Percentiles rank a stretch among this genome's conserved stretches.
These are phyloP conservation scores for Neoboletus brunneissimus DNA, from an alignment of 768 basidiomycete genomes.

Conservation along the genomic window DNA sequence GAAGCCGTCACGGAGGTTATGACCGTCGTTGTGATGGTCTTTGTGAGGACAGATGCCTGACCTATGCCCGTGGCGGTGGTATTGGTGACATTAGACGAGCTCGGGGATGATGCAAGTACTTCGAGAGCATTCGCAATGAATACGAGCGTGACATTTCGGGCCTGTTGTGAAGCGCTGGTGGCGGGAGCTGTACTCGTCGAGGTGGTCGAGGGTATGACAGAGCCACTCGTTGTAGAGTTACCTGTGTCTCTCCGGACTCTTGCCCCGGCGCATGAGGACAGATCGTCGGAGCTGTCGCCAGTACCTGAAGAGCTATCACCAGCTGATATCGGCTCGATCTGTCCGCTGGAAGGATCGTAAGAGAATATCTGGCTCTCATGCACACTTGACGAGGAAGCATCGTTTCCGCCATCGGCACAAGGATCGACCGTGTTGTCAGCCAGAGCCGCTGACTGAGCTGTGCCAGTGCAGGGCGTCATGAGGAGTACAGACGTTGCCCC, in stretches of 20 bases:
- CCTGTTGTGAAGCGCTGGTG: constrained; percentile 10
- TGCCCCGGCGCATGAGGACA: constrained; percentile 1
- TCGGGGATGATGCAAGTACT: constrained; percentile 16
- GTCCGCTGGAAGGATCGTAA: constrained; percentile 47
- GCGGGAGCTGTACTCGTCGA: constrained; percentile 14
- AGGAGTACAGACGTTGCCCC: constrained; percentile 47
- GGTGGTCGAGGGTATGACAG: constrained; percentile 14
- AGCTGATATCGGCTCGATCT: constrained; percentile 54
- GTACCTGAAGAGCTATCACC: constrained; percentile 27
- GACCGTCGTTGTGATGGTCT: constrained; percentile 28
- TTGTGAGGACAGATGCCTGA: constrained; percentile 17
- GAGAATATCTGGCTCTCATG: constrained; percentile 59
- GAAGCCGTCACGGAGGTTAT: constrained; percentile 8
- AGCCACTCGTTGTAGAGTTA: constrained; percentile 7
- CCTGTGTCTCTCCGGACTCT: constrained; percentile 14
- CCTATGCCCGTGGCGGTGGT: not conserved
- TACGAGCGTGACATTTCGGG: constrained; percentile 48
- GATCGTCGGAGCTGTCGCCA: not conserved
- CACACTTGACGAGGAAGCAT: constrained; percentile 4
- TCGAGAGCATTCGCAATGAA: constrained; percentile 44
- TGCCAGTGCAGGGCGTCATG: constrained; percentile 47
- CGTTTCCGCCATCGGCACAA: constrained; percentile 4
- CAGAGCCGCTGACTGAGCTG: not conserved
- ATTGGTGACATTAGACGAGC: not conserved
- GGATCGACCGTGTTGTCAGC: constrained; percentile 2